Conservation (phyloP, 2,329 filamentous ascomycete genomes). For the Cercospora zeina region DNA sequence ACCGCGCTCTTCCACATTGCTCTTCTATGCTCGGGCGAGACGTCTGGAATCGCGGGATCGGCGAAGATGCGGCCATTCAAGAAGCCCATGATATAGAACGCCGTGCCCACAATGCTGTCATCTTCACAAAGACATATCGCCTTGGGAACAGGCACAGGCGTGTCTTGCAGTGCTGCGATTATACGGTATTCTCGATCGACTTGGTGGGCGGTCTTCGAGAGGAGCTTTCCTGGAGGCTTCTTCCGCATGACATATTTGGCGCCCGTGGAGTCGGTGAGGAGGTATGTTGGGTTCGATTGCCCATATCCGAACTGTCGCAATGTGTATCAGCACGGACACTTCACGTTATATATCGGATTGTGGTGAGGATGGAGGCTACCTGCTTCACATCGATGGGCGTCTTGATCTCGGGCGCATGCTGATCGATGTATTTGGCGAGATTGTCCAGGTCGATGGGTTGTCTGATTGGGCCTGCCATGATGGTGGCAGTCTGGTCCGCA, state of each 20-base stretch:
- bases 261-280: constrained; percentile 71
- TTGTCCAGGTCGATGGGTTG: constrained; percentile 84
- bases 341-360: not conserved
- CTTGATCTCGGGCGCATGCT: constrained; percentile 79
- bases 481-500: constrained; percentile 5
- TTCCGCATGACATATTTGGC: constrained; percentile 87
- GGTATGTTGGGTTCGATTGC: constrained; percentile 96
- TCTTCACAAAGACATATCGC: constrained; percentile 87
- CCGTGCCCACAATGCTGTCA: constrained; percentile 73
- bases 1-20: constrained; percentile 86
- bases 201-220: constrained; percentile 91
- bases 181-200: constrained; percentile 95
- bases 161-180: constrained; percentile 75
- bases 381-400: constrained; percentile 85
- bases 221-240: constrained; percentile 91
- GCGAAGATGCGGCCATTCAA: constrained; percentile 91
- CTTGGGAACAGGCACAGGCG: constrained; percentile 81
- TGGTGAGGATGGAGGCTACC: constrained; percentile 50
- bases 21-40: constrained; percentile 66
- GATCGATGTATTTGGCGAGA: constrained; percentile 74
- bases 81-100: constrained; percentile 98
- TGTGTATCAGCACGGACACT: not conserved
- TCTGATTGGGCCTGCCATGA: constrained; percentile 81
- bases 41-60: constrained; percentile 76
- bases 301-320: constrained; percentile 84